Conservation (phyloP, 345 rosid genomes). For the Arabidopsis suecica region DNA sequence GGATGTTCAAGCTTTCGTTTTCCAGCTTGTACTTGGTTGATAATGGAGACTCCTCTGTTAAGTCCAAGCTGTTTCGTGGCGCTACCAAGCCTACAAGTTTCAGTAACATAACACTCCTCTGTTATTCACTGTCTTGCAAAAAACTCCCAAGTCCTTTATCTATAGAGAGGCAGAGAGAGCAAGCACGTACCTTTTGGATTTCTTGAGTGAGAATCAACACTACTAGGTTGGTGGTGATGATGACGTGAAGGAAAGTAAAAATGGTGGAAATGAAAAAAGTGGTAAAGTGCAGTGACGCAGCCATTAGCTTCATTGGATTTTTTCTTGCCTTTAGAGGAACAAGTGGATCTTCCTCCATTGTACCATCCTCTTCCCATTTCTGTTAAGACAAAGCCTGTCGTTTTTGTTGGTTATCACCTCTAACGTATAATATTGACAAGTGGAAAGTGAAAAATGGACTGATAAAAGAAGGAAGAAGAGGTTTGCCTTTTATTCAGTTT, state of each 20-base stretch:
- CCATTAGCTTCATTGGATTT: conserved; percentile 48
- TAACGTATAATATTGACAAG: conserved; percentile 16
- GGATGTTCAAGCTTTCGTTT: conserved; percentile 47
- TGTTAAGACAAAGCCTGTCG: conserved; percentile 6
- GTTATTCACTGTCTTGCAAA: conserved; percentile 8
- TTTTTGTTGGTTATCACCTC: background rate
- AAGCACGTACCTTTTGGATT: conserved; percentile 52
- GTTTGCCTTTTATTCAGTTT: background rate
- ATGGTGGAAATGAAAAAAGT: conserved; percentile 68
- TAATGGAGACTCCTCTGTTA: conserved; percentile 52
- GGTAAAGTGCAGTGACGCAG: conserved; percentile 72
- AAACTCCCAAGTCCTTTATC: background rate
- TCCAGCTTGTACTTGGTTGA: conserved; percentile 40
- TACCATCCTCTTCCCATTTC: conserved; percentile 67
- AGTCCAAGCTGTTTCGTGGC: conserved; percentile 82
- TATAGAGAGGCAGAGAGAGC: background rate
- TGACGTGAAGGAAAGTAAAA: conserved; percentile 54
- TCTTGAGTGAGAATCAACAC: conserved; percentile 27
- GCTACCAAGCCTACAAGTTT: conserved; percentile 63
- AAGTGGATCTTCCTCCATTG: conserved; percentile 47
- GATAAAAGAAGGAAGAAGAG: conserved; percentile 29
- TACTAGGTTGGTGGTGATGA: conserved; percentile 35
- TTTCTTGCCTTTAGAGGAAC: conserved; percentile 2
- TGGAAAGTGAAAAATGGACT: conserved; percentile 22
- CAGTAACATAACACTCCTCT: conserved; percentile 3